These are phyloP conservation scores for Curvularia verruculosa DNA, from an alignment of 2,329 filamentous ascomycete species.

Conservation along the genomic window DNA sequence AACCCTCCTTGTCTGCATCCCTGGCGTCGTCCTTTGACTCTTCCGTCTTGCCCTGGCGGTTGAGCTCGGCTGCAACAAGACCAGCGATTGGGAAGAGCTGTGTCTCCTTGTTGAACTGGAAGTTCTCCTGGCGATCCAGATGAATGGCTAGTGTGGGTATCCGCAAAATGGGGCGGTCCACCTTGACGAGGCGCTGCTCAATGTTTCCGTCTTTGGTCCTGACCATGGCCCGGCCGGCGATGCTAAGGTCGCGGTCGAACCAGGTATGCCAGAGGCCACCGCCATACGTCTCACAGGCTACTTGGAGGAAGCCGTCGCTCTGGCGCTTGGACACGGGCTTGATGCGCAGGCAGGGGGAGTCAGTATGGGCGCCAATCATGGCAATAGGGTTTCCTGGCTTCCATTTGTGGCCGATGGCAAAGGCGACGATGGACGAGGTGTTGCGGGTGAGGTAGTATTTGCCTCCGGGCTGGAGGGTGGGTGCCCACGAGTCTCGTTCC, in stretches of 20 bases:
- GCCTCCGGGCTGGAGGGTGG: conserved; percentile 78
- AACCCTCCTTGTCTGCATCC: conserved; percentile 44
- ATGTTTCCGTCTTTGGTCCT: conserved; percentile 74
- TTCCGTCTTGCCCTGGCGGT: conserved; percentile 67
- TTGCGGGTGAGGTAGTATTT: conserved; percentile 98
- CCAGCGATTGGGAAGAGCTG: conserved; percentile 94
- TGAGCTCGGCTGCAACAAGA: conserved; percentile 84
- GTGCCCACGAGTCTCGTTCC: conserved; percentile 89
- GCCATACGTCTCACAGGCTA: conserved; percentile 95
- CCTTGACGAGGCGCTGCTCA: conserved; percentile 83
- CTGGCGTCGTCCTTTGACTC: conserved; percentile 55
- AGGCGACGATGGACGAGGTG: conserved; percentile 88
- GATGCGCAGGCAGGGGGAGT: conserved; percentile 87
- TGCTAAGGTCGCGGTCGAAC: conserved; percentile 93
- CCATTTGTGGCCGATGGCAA: conserved; percentile 90
- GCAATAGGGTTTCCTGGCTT: conserved; percentile 86
- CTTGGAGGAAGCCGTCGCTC: conserved; percentile 85
- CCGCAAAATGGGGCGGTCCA: conserved; percentile 86
- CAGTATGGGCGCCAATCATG: conserved; percentile 95
- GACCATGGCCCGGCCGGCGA: conserved; percentile 88
- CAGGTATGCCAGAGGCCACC: conserved; percentile 97
- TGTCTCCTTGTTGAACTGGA: conserved; percentile 95
- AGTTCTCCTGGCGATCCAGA: conserved; percentile 82
- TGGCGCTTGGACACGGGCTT: conserved; percentile 94
- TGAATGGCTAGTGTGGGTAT: conserved; percentile 96